These are phyloP conservation scores for Umbelopsis sp. DNA, from an alignment of 192 early-diverging fungal genomes.

Conservation along the genomic window DNA sequence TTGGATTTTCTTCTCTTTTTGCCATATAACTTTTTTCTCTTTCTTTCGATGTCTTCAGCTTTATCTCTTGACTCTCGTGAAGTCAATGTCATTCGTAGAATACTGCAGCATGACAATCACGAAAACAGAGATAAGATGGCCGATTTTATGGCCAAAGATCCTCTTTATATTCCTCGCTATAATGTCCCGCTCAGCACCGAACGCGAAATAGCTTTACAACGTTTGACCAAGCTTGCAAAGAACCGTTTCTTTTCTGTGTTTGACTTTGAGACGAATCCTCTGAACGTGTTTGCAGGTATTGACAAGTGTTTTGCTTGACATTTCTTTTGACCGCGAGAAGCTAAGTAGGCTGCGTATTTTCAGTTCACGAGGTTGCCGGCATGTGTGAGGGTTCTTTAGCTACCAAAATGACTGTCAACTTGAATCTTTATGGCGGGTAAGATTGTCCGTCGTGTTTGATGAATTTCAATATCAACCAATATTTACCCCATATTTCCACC, in stretches of 20 bases:
- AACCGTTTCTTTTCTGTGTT: constrained; percentile 63
- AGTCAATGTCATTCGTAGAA: neutral
- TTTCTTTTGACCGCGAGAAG: too few species aligned
- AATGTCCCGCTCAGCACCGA: constrained; percentile 62
- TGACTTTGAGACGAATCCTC: constrained; percentile 72
- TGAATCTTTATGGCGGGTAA: constrained; percentile 64
- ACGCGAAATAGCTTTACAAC: constrained; percentile 65
- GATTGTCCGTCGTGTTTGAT: neutral
- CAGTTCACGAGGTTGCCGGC: constrained; percentile 72
- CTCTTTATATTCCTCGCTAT: constrained; percentile 65
- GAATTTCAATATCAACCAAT: neutral
- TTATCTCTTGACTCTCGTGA: constrained; percentile 10
- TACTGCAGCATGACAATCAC: constrained; percentile 60
- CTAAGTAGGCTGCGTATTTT: neutral
- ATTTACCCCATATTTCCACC: constrained; percentile 17
- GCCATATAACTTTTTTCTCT: neutral
- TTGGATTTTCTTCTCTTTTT: neutral
- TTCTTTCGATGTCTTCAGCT: neutral
- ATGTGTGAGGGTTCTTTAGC: constrained; percentile 73
- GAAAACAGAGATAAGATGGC: constrained; percentile 53
- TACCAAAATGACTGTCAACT: constrained; percentile 74
- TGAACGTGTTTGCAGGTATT: constrained; percentile 63
- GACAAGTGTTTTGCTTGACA: neutral
- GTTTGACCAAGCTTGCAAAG: constrained; percentile 53
- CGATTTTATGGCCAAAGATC: constrained; percentile 54